Percentiles rank a stretch among this genome's conserved stretches.
phyloP scores from a whole-genome alignment of 805 yeast genomes.

The Nakazawaea peltata region DNA sequence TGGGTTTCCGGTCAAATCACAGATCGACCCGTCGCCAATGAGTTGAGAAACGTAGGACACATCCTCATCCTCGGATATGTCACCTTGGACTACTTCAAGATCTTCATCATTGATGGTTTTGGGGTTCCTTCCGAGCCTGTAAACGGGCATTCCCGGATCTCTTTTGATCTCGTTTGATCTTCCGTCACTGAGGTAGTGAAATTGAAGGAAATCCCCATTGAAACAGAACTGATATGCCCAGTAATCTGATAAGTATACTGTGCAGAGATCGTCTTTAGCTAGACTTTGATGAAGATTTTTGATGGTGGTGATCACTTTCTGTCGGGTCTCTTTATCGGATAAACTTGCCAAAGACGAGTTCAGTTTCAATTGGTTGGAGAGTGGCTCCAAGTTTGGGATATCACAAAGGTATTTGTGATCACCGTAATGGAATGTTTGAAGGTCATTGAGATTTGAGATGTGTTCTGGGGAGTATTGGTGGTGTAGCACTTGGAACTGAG shows the following conservation, averaged over 20 bases:
- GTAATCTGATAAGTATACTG: background rate
- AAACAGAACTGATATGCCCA: conserved; percentile 12
- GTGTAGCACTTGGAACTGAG: no score
- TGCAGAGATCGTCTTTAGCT: background rate
- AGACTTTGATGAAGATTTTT: background rate
- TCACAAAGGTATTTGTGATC: no score
- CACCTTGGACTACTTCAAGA: conserved; percentile 16
- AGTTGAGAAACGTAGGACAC: conserved; percentile 20
- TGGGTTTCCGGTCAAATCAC: conserved; percentile 25
- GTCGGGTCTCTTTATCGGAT: no score
- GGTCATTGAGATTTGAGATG: no score
- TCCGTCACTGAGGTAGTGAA: conserved; percentile 5
- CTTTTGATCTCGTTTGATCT: no score
- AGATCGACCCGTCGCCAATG: conserved; percentile 20
- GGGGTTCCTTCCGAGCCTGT: conserved; percentile 14
- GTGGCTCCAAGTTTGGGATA: no score
- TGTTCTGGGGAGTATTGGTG: no score
- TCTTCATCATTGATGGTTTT: conserved; percentile 12
- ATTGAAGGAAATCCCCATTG: conserved; percentile 8
- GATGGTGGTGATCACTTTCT: no score
- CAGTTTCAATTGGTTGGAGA: no score
- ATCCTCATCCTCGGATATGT: conserved; percentile 12
- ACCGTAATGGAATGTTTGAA: no score
- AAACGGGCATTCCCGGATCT: conserved; percentile 9
- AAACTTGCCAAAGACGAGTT: no score